Base-by-base conservation (phyloP, 106 monocot species). In the Platanthera zijinensis region DNA sequence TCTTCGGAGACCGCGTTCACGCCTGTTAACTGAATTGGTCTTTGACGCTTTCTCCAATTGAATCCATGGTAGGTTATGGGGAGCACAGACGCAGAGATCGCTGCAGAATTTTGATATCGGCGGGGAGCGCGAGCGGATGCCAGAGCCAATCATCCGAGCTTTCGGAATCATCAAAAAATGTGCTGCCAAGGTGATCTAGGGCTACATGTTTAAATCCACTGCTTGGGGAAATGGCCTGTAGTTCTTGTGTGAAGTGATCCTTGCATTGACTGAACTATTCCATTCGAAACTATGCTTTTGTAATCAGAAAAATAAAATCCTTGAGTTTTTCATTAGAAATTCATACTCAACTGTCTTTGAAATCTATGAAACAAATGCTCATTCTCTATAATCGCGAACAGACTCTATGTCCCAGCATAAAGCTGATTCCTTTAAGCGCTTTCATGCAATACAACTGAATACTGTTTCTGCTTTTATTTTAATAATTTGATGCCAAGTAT, bases 11-110 rank as follows among this genome's bases (percentile, higher is more conserved):
- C 54, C 8, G 30, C 6, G 28, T 56, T 75, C 57, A 5, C 13
- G 30, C 57, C 39, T 30, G 13, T 80, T 21, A 17, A n/a, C 70
- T n/a, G 15, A 18, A 17, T 70, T 32, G 18, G 22, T 9, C 17
- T 45, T 49, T 51, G 3, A 12, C 14, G 1, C 0, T 15, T 69
- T 7, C 70, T 15, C 7, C 5, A 25, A 62, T 50, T 17, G 51
- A n/a, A 73, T 53, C 32, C 52, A 19, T 71, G 21, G n/a, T 48
- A 96, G 93, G 90, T 72, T 93, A 52, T 93, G 96, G 96, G 96
- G 93, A 32, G 96, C 96, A 47, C 96, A 96, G 84, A 96, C 96
- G 68, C 96, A 96, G 84, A 90, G 96, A 62, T 96, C 96, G 45
- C 71, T 96, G 84, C 93, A 93, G 84, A 96, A 96, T 39, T 96